phyloP scores from a whole-genome alignment of 371 early-diverging fungal genomes.

The Lichtheimia corymbifera region DNA sequence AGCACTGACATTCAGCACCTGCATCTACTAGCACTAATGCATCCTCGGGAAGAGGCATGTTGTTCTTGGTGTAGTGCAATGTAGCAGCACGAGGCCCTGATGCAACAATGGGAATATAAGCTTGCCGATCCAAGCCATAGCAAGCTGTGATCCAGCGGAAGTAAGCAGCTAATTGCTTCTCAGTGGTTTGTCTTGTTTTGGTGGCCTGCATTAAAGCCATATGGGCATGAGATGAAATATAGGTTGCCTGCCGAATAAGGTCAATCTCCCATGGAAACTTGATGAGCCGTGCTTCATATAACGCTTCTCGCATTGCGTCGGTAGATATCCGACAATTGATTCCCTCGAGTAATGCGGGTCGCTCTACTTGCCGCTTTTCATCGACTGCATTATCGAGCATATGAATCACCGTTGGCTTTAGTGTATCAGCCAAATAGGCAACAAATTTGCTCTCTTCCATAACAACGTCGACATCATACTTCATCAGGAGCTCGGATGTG shows the following conservation, averaged over 20 bases:
- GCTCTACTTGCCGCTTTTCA: not conserved
- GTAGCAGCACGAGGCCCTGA: slow-evolving; percentile 57
- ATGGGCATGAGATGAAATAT: slow-evolving; percentile 52
- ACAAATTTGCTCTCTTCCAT: slow-evolving; percentile 31
- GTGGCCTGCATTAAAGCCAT: slow-evolving; percentile 29
- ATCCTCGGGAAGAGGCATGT: slow-evolving; percentile 40
- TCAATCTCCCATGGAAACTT: slow-evolving; percentile 58
- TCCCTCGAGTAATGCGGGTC: not conserved
- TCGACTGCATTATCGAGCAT: slow-evolving; percentile 9
- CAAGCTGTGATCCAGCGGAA: slow-evolving; percentile 57
- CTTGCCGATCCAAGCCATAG: slow-evolving; percentile 45
- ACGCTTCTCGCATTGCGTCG: slow-evolving; percentile 19
- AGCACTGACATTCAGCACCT: slow-evolving; percentile 80
- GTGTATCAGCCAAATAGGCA: slow-evolving; percentile 16
- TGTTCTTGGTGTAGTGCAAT: slow-evolving; percentile 58
- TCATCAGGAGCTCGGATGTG: slow-evolving; percentile 29
- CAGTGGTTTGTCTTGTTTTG: slow-evolving; percentile 36
- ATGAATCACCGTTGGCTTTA: slow-evolving; percentile 26
- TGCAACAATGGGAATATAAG: slow-evolving; percentile 65
- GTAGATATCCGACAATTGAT: not conserved
- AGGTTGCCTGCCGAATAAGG: slow-evolving; percentile 35
- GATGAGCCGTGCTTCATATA: slow-evolving; percentile 52
- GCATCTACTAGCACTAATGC: slow-evolving; percentile 84
- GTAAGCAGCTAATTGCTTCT: slow-evolving; percentile 56
- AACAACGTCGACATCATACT: slow-evolving; percentile 55